Conservation (phyloP, 2,329 filamentous ascomycete species). For the Fusarium anthophilum region DNA sequence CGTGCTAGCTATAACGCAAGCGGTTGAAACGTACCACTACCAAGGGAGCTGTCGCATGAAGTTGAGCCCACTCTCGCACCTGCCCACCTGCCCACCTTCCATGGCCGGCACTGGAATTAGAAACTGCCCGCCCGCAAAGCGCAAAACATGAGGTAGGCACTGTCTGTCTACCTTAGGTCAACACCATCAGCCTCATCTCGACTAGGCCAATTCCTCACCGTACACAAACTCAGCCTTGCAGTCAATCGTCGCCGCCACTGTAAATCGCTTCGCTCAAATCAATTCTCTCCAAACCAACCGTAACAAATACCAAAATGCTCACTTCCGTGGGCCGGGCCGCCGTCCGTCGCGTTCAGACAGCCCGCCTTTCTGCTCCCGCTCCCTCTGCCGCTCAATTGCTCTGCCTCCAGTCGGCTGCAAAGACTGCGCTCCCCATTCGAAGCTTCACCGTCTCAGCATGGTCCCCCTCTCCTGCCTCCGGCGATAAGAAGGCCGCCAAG, state of each 20-base stretch:
- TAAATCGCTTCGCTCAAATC: not conserved
- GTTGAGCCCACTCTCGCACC: constrained; percentile 12
- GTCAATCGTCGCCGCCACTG: not conserved
- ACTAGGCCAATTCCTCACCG: constrained; percentile 12
- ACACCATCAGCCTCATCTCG: constrained; percentile 28
- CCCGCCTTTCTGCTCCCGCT: constrained; percentile 37
- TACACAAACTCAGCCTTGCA: constrained; percentile 19
- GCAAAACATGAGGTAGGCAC: constrained; percentile 23
- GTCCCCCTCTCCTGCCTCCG: constrained; percentile 39
- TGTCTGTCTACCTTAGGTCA: not conserved
- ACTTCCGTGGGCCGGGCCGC: constrained; percentile 53
- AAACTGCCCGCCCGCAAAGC: constrained; percentile 13
- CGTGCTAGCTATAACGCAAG: not conserved
- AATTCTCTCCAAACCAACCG: not conserved
- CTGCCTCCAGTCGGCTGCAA: constrained; percentile 26
- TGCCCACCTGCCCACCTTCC: constrained; percentile 9
- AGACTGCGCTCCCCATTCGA: constrained; percentile 37
- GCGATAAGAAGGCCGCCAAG: constrained; percentile 31
- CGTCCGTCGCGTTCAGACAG: constrained; percentile 47
- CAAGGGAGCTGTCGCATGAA: constrained; percentile 20
- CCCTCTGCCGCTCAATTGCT: constrained; percentile 37
- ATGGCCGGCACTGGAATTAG: constrained; percentile 18
- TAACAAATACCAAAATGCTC: constrained; percentile 49
- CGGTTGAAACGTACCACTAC: constrained; percentile 9
- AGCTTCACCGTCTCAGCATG: constrained; percentile 47